Percentiles rank a stretch among this genome's conserved stretches.
phyloP scores from a whole-genome alignment of 768 basidiomycete species.

The Rhizopogon salebrosus region DNA sequence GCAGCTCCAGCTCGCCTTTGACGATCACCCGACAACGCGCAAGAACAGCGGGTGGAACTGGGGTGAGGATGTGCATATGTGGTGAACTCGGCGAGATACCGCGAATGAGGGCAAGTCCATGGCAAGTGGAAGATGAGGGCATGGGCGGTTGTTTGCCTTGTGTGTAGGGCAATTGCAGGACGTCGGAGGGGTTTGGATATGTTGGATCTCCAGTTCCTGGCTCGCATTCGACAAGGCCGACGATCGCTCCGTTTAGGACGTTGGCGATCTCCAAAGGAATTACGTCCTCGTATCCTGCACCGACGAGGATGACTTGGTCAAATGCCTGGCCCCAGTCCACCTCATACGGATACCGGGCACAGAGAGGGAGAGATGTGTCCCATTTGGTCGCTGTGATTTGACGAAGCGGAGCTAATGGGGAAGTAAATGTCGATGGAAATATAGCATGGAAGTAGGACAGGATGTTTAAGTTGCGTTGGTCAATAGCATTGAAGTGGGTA shows the following conservation, averaged over 20 bases:
- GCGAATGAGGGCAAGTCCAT: constrained; percentile 78
- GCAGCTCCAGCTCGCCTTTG: constrained; percentile 86
- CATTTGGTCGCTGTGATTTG: constrained; percentile 46
- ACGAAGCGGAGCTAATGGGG: constrained; percentile 16
- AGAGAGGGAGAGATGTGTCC: constrained; percentile 66
- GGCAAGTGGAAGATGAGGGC: constrained; percentile 56
- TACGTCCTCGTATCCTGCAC: constrained; percentile 78
- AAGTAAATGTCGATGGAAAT: constrained; percentile 25
- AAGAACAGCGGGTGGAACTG: constrained; percentile 51
- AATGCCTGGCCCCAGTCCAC: constrained; percentile 55
- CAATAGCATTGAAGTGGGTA: constrained; percentile 40
- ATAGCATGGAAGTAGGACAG: constrained; percentile 74
- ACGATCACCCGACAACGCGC: constrained; percentile 46
- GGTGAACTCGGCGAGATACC: constrained; percentile 31
- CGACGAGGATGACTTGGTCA: constrained; percentile 61
- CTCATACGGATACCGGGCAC: constrained; percentile 66
- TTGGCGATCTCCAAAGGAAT: constrained; percentile 58
- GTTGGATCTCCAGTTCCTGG: not conserved
- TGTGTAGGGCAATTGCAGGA: constrained; percentile 44
- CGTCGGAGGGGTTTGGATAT: not conserved
- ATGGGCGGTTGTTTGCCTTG: constrained; percentile 51
- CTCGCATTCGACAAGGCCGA: constrained; percentile 63
- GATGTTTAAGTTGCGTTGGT: constrained; percentile 63
- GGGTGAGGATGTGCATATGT: constrained; percentile 74
- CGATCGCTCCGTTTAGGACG: constrained; percentile 73